These are phyloP conservation scores for Nigrospora osmanthi DNA, from an alignment of 2,329 filamentous ascomycete species.

Conservation along the genomic window DNA sequence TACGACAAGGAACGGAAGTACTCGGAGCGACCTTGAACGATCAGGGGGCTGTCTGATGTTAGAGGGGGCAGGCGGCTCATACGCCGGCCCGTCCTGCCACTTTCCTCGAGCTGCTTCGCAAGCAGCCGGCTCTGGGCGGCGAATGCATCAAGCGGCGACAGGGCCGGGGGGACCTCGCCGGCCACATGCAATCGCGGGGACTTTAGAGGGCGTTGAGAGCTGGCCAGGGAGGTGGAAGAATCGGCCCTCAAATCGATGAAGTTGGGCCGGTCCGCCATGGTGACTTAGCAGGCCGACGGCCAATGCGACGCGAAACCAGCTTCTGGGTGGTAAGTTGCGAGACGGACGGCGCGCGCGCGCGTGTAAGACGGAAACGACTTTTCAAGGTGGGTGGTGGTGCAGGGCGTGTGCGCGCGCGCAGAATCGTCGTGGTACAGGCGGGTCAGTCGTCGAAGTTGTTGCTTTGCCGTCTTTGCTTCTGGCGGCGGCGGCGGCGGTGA, in stretches of 20 bases:
- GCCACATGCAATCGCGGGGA: slow-evolving; percentile 73
- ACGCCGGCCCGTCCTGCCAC: slow-evolving; percentile 63
- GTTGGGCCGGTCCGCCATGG: slow-evolving; percentile 49
- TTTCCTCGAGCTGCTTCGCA: slow-evolving; percentile 79
- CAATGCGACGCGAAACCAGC: no score
- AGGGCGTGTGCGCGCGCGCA: no score
- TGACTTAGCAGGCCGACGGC: slow-evolving; percentile 7
- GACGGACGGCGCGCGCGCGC: no score
- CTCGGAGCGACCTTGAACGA: slow-evolving; percentile 65
- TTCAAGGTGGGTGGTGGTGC: no score
- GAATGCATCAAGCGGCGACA: slow-evolving; percentile 93
- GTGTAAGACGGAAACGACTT: no score
- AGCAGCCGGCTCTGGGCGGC: slow-evolving; percentile 84
- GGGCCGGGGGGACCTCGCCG: slow-evolving; percentile 76
- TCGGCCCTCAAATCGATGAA: slow-evolving; percentile 52
- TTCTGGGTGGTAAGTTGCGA: no score
- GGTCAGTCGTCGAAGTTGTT: no score
- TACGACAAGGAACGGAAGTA: slow-evolving; percentile 73
- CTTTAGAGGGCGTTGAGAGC: slow-evolving; percentile 45
- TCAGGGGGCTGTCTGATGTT: slow-evolving; percentile 72
- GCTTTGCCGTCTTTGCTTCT: no score
- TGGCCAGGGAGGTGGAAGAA: slow-evolving; percentile 41
- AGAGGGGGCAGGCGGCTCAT: slow-evolving; percentile 81
- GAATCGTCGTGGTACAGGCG: no score
- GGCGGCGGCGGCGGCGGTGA: no score